These are phyloP conservation scores for Lasiosphaeris hirsuta DNA, from an alignment of 495 filamentous ascomycete species.

Conservation along the genomic window DNA sequence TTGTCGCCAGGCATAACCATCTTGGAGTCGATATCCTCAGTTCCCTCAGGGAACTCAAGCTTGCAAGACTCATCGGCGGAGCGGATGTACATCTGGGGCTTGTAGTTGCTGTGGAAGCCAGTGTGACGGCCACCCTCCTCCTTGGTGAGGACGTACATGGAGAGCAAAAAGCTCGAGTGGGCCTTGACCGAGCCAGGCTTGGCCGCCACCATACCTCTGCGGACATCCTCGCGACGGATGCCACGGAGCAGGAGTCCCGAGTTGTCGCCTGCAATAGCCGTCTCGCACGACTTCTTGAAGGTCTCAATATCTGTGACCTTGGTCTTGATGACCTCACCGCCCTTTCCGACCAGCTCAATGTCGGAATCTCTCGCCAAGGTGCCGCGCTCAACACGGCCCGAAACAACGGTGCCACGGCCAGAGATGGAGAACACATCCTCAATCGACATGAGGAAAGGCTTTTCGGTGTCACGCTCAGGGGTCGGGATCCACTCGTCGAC, in stretches of 20 bases:
- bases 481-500: slow-evolving; percentile 97
- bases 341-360: slow-evolving; percentile 89
- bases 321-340: slow-evolving; percentile 76
- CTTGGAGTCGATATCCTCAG: slow-evolving; percentile 58
- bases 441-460: slow-evolving; percentile 97
- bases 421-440: slow-evolving; percentile 99
- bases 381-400: slow-evolving; percentile 96
- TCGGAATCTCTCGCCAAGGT: slow-evolving; percentile 85
- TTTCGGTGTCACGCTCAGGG: slow-evolving; percentile 83
- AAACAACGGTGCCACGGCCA: slow-evolving; percentile 94
- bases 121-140: slow-evolving; percentile 96
- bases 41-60: slow-evolving; percentile 78
- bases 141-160: slow-evolving; percentile 95
- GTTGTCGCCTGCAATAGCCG: slow-evolving; percentile 93
- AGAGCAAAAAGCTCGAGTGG: slow-evolving; percentile 85
- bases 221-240: slow-evolving; percentile 88
- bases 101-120: slow-evolving; percentile 89
- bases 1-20: slow-evolving; percentile 98
- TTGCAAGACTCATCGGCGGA: slow-evolving; percentile 87
- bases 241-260: slow-evolving; percentile 95
- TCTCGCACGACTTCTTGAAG: slow-evolving; percentile 97
- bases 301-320: slow-evolving; percentile 99
- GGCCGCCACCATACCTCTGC: slow-evolving; percentile 88
- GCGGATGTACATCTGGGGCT: slow-evolving; percentile 90
- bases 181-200: slow-evolving; percentile 74